Evolutionary conservation across 2,329 filamentous ascomycete genomes (phyloP).

Genomic region (Pezicula radicicola): DNA sequence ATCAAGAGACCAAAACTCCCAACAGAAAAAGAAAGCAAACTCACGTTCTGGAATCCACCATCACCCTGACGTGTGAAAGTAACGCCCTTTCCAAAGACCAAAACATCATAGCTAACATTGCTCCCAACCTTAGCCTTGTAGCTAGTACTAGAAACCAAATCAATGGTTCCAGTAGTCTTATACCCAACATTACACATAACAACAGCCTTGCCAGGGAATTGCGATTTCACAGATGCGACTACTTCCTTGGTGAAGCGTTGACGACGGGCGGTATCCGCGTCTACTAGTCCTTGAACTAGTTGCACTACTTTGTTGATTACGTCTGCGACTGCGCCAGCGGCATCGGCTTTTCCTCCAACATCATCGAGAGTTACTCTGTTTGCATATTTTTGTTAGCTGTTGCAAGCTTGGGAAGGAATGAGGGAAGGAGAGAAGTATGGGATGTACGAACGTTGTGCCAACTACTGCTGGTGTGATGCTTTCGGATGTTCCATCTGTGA

Average conservation of each 20-base stretch:
- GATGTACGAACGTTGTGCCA: background rate
- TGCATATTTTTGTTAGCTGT: too few relatives aligned
- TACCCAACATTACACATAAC: slow-evolving; percentile 15
- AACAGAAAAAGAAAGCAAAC: background rate
- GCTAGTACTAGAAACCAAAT: slow-evolving; percentile 5
- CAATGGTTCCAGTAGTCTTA: slow-evolving; percentile 3
- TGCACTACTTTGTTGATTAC: slow-evolving; percentile 11
- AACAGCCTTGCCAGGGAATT: slow-evolving; percentile 10
- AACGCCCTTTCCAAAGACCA: slow-evolving; percentile 9
- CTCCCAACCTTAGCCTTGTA: slow-evolving; percentile 15
- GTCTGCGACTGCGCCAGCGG: slow-evolving; percentile 3
- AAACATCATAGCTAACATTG: slow-evolving; percentile 12
- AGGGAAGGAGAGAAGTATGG: background rate
- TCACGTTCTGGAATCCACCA: slow-evolving; percentile 10
- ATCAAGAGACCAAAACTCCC: too few relatives aligned
- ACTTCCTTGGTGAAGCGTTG: slow-evolving; percentile 15
- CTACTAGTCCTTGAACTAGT: slow-evolving; percentile 11
- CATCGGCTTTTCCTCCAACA: slow-evolving; percentile 8
- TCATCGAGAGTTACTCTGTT: background rate
- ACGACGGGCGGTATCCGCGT: slow-evolving; percentile 10
- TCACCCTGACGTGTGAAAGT: slow-evolving; percentile 10
- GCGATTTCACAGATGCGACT: slow-evolving; percentile 2
- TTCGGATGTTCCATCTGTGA: slow-evolving; percentile 3
- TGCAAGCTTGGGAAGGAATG: background rate
- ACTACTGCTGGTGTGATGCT: slow-evolving; percentile 4